Conservation (phyloP, 108 stramenopile species). For the Mediolabrus comicus region DNA sequence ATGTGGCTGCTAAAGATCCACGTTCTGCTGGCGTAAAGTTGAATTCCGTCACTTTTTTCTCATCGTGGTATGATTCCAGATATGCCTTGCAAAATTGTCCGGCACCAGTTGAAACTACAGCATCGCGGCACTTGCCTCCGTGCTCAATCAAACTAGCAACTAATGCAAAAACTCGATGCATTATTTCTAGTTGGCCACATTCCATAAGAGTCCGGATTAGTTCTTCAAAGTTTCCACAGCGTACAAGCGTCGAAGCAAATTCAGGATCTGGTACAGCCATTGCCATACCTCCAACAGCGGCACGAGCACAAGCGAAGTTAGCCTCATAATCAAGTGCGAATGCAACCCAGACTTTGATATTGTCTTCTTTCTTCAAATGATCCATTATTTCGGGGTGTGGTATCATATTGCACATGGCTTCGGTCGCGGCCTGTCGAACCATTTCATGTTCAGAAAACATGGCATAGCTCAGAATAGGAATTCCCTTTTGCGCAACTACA, state of each 20-base stretch:
- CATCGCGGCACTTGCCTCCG: constrained; percentile 53
- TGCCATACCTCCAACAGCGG: constrained; percentile 87
- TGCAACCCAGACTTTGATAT: constrained; percentile 89
- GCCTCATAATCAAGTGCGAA: constrained; percentile 79
- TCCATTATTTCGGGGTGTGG: constrained; percentile 78
- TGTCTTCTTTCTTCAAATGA: constrained; percentile 68
- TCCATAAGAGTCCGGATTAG: constrained; percentile 56
- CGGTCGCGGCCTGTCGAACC: constrained; percentile 95
- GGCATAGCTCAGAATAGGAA: constrained; percentile 74
- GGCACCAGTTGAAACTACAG: constrained; percentile 55
- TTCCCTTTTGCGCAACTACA: constrained; percentile 84
- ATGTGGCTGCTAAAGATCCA: constrained; percentile 53
- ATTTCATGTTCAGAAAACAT: constrained; percentile 95
- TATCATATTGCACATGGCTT: constrained; percentile 92
- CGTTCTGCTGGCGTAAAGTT: constrained; percentile 57
- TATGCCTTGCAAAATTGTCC: constrained; percentile 76
- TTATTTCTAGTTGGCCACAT: constrained; percentile 79
- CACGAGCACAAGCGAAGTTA: constrained; percentile 76
- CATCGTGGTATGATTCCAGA: constrained; percentile 59
- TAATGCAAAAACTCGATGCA: constrained; percentile 77
- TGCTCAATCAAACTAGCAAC: constrained; percentile 64
- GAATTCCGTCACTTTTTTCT: constrained; percentile 58
- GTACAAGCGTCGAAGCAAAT: constrained; percentile 57
- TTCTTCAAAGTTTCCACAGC: constrained; percentile 53
- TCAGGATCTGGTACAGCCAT: constrained; percentile 73